These are phyloP conservation scores for Trametes cinnabarina DNA, from an alignment of 768 basidiomycete species.

Conservation along the genomic window DNA sequence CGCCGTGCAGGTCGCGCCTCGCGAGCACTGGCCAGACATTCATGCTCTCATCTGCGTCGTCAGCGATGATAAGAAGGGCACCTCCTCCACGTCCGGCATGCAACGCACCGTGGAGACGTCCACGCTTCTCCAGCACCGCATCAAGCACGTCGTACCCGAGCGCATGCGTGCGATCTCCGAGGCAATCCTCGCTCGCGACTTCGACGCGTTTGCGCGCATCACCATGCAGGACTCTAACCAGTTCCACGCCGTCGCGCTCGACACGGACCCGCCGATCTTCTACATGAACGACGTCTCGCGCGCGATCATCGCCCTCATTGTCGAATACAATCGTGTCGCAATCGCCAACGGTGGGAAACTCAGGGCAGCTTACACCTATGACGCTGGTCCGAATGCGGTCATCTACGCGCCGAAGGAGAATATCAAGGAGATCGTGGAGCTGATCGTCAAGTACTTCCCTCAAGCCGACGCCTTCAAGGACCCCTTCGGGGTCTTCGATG, in stretches of 20 bases:
- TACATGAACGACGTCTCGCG: slow-evolving; percentile 98
- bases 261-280: slow-evolving; percentile 97
- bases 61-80: slow-evolving; percentile 94
- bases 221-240: slow-evolving; percentile 99
- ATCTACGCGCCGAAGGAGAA: slow-evolving; percentile 84
- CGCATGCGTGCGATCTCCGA: slow-evolving; percentile 80
- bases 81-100: slow-evolving; percentile 94
- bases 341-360: slow-evolving; percentile 53
- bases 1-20: slow-evolving; percentile 83
- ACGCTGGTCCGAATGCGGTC: slow-evolving; percentile 98
- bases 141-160: slow-evolving; percentile 78
- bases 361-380: slow-evolving; percentile 97
- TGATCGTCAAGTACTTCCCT: slow-evolving; percentile 86
- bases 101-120: slow-evolving; percentile 96
- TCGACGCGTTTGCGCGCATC: slow-evolving; percentile 83
- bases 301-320: slow-evolving; percentile 87
- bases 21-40: slow-evolving; percentile 90
- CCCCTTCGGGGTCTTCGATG: slow-evolving; percentile 60
- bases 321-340: slow-evolving; percentile 87
- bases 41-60: slow-evolving; percentile 98
- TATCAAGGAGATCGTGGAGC: slow-evolving; percentile 71
- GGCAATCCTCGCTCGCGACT: slow-evolving; percentile 79
- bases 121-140: slow-evolving; percentile 81
- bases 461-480: slow-evolving; percentile 76
- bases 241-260: slow-evolving; percentile 97